Evolutionary conservation across 352 stramenopile species (phyloP), one percentile per base, ranked within the genome.

Genomic region (Pythium aristosporum): DNA sequence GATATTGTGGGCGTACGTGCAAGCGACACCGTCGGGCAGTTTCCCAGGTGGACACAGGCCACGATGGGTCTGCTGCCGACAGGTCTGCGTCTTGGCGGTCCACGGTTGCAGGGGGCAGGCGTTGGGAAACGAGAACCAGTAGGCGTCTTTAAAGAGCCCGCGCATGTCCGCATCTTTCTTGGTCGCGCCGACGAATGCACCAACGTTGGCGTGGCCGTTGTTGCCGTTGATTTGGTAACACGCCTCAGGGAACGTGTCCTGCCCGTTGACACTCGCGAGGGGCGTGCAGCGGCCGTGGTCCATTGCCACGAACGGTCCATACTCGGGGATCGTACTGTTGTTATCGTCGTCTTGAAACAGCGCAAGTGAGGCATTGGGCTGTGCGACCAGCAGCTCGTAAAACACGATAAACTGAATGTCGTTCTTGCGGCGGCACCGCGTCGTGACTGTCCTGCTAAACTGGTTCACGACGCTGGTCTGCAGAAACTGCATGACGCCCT

Each of bases 81-180:
- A 81, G 30, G 44, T 37, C 0, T 32, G 42, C 5, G 67, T 75
- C 59, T 72, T 72, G 16, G 54, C 64, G 3, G 54, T 69, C 80
- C 82, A 92, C 30, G 67, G 36, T 42, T 82, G 44, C 0, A 89
- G 71, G 8, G 81, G 77, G 41, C 80, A 91, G 16, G 78, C 75
- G 73, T 93, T 89, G 0, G 87, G 85, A 63, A 89, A 87, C 61
- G 87, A 95, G 71, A 83, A 95, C 85, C 82, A 92, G 37, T 80
- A 71, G 41, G 74, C 85, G 68, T 92, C 73, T 13, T 78, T 80
- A 72, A 92, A 94, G 23, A 79, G 82, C 1, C 78, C 81, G 15
- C 77, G 75, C 18, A 70, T 57, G 49, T 92, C 79, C 39, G 65
- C 75, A 32, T 70, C 68, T 65, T 85, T 86, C 5, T 52, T 65